Evolutionary conservation across 2,329 filamentous ascomycete species (phyloP).

Genomic region (Fusarium sacchari): DNA sequence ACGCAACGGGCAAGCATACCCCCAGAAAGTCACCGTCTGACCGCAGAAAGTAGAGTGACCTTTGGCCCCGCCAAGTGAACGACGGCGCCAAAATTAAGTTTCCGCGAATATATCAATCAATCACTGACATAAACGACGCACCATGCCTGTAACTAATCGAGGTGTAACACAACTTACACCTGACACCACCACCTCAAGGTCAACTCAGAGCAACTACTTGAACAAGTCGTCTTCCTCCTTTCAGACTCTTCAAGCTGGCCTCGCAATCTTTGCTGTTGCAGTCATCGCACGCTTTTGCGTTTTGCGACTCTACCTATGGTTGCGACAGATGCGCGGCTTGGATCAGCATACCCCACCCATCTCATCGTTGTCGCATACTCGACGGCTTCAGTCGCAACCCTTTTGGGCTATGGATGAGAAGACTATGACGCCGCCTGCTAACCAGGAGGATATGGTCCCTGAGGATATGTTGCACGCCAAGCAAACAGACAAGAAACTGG

Average conservation of each 20-base stretch:
- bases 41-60: conserved; percentile 49
- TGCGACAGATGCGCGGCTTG: conserved; percentile 40
- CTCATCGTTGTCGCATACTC: conserved; percentile 29
- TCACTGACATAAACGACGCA: conserved; percentile 38
- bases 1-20: conserved; percentile 44
- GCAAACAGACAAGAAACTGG: conserved; percentile 27
- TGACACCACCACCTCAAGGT: conserved; percentile 41
- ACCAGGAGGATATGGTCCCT: conserved; percentile 7
- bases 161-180: conserved; percentile 46
- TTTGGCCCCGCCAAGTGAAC: conserved; percentile 45
- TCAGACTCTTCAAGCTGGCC: conserved; percentile 42
- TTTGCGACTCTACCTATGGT: conserved; percentile 41
- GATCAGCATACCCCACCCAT: conserved; percentile 36
- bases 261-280: conserved; percentile 50
- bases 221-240: conserved; percentile 45
- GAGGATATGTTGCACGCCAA: conserved; percentile 19
- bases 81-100: conserved; percentile 48
- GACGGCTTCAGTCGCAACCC: conserved; percentile 31
- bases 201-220: conserved; percentile 45
- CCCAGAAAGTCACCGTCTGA: conserved; percentile 48
- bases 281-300: conserved; percentile 48
- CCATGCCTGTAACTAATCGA: conserved; percentile 49
- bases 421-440: conserved; percentile 15
- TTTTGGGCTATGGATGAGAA: conserved; percentile 44
- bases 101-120: conserved; percentile 39